Conservation (phyloP, 2,329 filamentous ascomycete genomes). For the Beauveria sp. region DNA sequence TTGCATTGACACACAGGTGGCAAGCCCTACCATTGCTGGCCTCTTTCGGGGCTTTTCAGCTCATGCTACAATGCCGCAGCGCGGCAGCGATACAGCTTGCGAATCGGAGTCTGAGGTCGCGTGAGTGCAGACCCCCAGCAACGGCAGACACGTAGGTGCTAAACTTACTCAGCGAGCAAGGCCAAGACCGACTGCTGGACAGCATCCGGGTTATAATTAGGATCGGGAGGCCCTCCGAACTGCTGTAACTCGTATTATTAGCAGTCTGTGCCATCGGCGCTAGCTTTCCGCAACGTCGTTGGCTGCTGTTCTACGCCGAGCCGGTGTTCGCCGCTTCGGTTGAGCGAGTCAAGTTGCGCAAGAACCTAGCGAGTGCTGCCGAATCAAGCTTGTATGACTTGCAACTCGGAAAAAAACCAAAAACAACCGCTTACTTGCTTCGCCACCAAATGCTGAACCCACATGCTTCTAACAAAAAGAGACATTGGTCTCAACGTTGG, state of each 20-base stretch:
- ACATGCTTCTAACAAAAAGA: not conserved
- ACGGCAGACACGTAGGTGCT: not conserved
- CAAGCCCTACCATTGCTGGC: not conserved
- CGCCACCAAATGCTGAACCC: not conserved
- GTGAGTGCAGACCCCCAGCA: not conserved
- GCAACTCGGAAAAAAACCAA: not conserved
- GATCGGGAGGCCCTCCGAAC: too few relatives aligned
- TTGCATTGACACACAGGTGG: not conserved
- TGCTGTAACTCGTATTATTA: not conserved
- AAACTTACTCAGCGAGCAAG: not conserved
- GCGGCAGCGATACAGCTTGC: not conserved
- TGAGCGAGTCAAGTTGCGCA: not conserved
- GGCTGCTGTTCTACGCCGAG: not conserved
- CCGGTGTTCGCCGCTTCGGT: not conserved
- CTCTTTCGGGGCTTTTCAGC: not conserved
- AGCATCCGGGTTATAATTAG: too few relatives aligned
- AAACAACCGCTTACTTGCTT: not conserved
- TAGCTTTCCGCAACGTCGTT: not conserved
- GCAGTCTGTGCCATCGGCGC: not conserved
- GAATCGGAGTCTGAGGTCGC: not conserved
- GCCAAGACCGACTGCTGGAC: too few relatives aligned
- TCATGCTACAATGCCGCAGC: not conserved
- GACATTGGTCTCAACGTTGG: not conserved
- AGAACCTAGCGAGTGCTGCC: not conserved
- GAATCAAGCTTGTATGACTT: not conserved